Conservation (phyloP, 2,329 filamentous ascomycete genomes). For the Xylariales sp. region DNA sequence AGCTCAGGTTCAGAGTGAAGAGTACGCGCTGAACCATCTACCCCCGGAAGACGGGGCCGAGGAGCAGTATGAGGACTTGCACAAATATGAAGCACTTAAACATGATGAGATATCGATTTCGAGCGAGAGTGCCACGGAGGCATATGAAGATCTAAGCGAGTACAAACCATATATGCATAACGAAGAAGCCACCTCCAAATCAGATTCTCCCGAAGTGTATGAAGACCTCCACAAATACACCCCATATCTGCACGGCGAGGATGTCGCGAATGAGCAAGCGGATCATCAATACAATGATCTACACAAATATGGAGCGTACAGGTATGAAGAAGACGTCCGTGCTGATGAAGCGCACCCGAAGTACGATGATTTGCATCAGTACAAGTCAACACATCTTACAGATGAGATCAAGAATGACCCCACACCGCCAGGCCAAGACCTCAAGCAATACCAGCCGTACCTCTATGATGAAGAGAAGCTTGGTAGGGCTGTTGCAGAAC, state of each 20-base stretch:
- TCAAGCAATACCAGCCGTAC: constrained; percentile 33
- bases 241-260: constrained; percentile 30
- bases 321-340: constrained; percentile 23
- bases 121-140: neutral
- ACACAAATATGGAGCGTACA: constrained; percentile 27
- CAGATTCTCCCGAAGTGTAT: constrained; percentile 18
- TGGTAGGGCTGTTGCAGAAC: constrained; percentile 14
- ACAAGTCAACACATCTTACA: constrained; percentile 26
- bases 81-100: constrained; percentile 5
- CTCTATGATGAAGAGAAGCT: constrained; percentile 23
- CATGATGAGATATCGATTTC: constrained; percentile 2
- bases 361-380: constrained; percentile 35
- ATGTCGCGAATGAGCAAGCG: constrained; percentile 20
- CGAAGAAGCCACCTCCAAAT: constrained; percentile 12
- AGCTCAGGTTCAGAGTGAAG: constrained; percentile 19
- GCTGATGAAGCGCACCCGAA: constrained; percentile 13
- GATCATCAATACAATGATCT: constrained; percentile 30
- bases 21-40: constrained; percentile 26
- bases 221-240: constrained; percentile 33
- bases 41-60: constrained; percentile 20
- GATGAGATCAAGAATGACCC: constrained; percentile 21
- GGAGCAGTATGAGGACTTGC: constrained; percentile 25
- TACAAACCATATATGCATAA: constrained; percentile 26
- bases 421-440: constrained; percentile 34
- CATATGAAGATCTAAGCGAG: constrained; percentile 33